Evolutionary conservation across 208 protist species (phyloP).

Genomic region (Crithidia fasciculata): DNA sequence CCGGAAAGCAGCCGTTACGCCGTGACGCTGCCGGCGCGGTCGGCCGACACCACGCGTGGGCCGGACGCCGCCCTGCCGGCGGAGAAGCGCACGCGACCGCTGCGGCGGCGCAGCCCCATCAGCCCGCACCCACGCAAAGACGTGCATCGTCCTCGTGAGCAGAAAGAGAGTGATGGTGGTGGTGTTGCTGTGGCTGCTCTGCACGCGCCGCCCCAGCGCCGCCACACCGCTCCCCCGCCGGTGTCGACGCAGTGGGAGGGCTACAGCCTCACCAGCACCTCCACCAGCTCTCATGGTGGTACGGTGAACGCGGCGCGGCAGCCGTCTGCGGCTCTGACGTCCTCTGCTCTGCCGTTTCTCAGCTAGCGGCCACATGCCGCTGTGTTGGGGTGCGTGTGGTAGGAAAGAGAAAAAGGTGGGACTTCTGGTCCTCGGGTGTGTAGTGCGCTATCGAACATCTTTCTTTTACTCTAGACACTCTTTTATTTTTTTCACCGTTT

Average conservation of each 20-base stretch:
- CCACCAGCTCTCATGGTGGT: slow-evolving; percentile 23
- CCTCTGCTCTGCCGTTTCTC: too few relatives aligned
- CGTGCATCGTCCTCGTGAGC: not conserved
- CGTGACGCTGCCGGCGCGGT: slow-evolving; percentile 15
- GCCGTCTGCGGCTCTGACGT: not conserved
- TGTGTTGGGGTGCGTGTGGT: too few relatives aligned
- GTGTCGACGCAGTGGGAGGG: slow-evolving; percentile 5
- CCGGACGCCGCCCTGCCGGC: not conserved
- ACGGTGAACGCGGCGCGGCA: not conserved
- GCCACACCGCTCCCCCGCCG: not conserved
- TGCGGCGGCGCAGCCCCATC: not conserved
- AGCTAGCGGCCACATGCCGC: too few relatives aligned
- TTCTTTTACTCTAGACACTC: too few relatives aligned
- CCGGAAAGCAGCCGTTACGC: slow-evolving; percentile 10
- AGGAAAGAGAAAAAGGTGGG: too few relatives aligned
- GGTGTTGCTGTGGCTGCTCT: too few relatives aligned
- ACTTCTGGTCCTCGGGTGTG: too few relatives aligned
- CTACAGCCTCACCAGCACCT: slow-evolving; percentile 29
- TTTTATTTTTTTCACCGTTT: too few relatives aligned
- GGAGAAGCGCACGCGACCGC: not conserved
- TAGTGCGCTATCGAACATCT: too few relatives aligned
- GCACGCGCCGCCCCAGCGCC: too few relatives aligned
- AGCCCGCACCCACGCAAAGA: not conserved
- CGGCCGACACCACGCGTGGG: not conserved
- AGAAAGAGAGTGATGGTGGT: too few relatives aligned